These are phyloP conservation scores for Cryptomeria japonica DNA, from an alignment of 75 land plant genomes.

Conservation along the genomic window DNA sequence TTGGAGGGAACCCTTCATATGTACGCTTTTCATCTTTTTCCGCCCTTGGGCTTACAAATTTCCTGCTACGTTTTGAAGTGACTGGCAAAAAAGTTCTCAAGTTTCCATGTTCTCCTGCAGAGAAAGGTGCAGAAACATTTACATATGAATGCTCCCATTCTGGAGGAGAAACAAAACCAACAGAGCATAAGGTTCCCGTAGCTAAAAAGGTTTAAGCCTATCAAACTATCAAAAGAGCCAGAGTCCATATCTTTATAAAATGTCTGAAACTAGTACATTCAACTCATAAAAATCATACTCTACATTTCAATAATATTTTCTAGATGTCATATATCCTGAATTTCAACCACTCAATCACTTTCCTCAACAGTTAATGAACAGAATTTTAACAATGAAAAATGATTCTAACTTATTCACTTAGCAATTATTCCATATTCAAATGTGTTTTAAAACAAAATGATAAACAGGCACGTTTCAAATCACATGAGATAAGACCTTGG, in stretches of 20 bases:
- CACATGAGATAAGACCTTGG: not conserved
- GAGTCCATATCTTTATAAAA: not conserved
- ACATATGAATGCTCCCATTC: not conserved
- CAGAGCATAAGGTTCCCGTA: not conserved
- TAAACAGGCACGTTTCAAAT: not conserved
- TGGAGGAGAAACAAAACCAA: not conserved
- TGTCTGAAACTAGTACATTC: not conserved
- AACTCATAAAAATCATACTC: not conserved
- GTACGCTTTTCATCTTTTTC: constrained; percentile 41
- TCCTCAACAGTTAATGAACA: not conserved
- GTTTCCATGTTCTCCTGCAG: not conserved
- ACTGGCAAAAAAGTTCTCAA: not conserved
- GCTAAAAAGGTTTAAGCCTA: not conserved
- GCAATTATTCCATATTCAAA: not conserved
- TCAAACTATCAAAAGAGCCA: not conserved
- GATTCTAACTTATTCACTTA: no score
- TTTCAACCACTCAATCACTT: not conserved
- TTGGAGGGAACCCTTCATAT: constrained; percentile 53
- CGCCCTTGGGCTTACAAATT: constrained; percentile 15
- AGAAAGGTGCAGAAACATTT: not conserved
- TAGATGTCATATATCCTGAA: not conserved
- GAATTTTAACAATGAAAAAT: not conserved
- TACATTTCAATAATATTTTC: not conserved
- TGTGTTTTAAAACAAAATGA: not conserved
- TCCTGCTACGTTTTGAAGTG: not conserved